Evolutionary conservation across 768 basidiomycete species (phyloP), one percentile per base, ranked within the genome.

Genomic region (Sarcomyxa edulis): DNA sequence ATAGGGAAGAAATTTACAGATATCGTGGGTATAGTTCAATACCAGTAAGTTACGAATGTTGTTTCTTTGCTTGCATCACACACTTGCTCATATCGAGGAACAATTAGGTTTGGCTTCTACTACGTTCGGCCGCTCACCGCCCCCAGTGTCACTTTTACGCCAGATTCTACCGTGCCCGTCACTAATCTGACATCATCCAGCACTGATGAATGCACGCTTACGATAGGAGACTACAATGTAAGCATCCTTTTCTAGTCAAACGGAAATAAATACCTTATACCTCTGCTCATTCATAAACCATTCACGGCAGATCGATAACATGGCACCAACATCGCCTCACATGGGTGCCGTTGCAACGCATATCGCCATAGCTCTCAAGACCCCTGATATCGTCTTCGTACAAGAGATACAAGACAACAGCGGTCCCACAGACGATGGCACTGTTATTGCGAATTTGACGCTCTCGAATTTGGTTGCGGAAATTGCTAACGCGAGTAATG

Each of bases 401-500:
- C 78, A 82, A 55, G 80, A 82, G 47, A 72, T 82, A 12, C 76
- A 80, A 48, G 77, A 78, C 52, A 71, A 78, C 52, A 68, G 65
- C 3, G 77, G 77, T 5, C 48, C 67, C 2, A 68, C 54, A 0
- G 54, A 80, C 48, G 68, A 80, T 48, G 79, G 78, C 14, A 65
- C 65, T 4, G 73, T 78, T 31, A 60, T 52, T 35, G 76, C 74
- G 7, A 72, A 75, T 51, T 48, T 72, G 39, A 81, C 78, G 5
- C 59, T 82, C 23, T 50, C 61, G 14, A 70, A 61, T 7, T 56
- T 82, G 16, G 62, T 69, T 4, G 60, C 61, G 12, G 71, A 76
- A 7, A 78, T 82, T 48, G 58, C 60, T 22, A 55, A 54, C 7
- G 38, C 60, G 27, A 68, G 62, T 46, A 60, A 59, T 32, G n/a